Evolutionary conservation across 139 green algal genomes (phyloP).

Genomic region (Coccomyxa sp.): DNA sequence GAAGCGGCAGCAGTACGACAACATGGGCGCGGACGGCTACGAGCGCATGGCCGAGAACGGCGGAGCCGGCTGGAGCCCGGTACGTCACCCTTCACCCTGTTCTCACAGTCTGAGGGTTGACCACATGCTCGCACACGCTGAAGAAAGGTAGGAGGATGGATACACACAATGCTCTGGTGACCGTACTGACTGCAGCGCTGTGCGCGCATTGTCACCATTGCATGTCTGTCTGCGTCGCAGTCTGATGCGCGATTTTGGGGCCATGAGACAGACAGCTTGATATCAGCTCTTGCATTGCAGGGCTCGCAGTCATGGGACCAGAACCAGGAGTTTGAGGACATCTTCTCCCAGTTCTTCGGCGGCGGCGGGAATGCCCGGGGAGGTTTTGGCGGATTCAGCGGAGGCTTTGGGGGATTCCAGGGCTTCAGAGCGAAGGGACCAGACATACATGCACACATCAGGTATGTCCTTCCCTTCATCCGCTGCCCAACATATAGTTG

Average conservation of each 20-base stretch:
- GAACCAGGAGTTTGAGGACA: conserved; percentile 36
- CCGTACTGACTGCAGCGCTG: no score
- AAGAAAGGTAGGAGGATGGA: no score
- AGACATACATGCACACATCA: conserved; percentile 13
- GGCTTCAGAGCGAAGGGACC: background rate
- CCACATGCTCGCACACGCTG: no score
- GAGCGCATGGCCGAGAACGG: conserved; percentile 31
- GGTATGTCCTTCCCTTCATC: no score
- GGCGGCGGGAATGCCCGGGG: conserved; percentile 18
- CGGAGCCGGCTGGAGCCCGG: conserved; percentile 7
- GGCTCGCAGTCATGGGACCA: conserved; percentile 8
- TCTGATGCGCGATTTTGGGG: no score
- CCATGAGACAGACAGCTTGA: no score
- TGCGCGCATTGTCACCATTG: no score
- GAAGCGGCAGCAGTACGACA: conserved; percentile 76
- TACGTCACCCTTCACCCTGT: conserved; percentile 10
- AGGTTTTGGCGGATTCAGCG: conserved; percentile 1
- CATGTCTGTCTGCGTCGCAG: no score
- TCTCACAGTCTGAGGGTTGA: no score
- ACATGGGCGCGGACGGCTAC: conserved; percentile 23
- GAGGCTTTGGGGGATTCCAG: background rate
- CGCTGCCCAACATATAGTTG: no score
- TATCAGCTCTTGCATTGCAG: no score
- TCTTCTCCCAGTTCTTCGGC: conserved; percentile 44
- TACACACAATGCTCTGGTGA: no score